Evolutionary conservation across 768 basidiomycete genomes (phyloP).

Genomic region (Crassisporium funariophilum): DNA sequence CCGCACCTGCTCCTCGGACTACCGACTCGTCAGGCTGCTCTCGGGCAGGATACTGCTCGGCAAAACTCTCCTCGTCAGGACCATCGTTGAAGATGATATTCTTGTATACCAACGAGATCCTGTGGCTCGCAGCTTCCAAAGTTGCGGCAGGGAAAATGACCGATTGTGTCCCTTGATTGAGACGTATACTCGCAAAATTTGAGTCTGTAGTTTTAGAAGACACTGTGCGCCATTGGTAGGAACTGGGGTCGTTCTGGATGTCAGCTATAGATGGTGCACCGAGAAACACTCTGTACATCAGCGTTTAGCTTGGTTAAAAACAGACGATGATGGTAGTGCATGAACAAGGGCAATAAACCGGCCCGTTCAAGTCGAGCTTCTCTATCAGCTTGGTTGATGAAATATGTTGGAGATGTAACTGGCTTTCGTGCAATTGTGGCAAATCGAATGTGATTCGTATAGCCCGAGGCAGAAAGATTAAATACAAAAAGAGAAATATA

Average conservation of each 20-base stretch:
- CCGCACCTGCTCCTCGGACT: slow-evolving; percentile 13
- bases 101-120: slow-evolving; percentile 70
- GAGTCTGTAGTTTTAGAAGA: slow-evolving; percentile 27
- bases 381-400: no score
- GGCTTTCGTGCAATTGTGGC: no score
- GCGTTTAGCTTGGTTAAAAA: not conserved
- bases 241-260: slow-evolving; percentile 32
- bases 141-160: slow-evolving; percentile 50
- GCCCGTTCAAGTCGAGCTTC: no score
- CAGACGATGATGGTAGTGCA: not conserved
- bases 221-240: slow-evolving; percentile 50
- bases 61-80: slow-evolving; percentile 17
- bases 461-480: no score
- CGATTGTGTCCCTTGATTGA: slow-evolving; percentile 23
- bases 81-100: slow-evolving; percentile 65
- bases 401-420: no score
- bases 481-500: not conserved
- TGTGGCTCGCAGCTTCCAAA: slow-evolving; percentile 65
- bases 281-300: slow-evolving; percentile 55
- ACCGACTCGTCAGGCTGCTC: slow-evolving; percentile 14
- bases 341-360: not conserved
- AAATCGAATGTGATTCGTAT: no score
- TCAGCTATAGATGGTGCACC: slow-evolving; percentile 48
- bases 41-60: not conserved
- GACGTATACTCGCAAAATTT: slow-evolving; percentile 6